These are phyloP conservation scores for Kwoniella shivajii DNA, from an alignment of 1,284 basidiomycete genomes.

Conservation along the genomic window DNA sequence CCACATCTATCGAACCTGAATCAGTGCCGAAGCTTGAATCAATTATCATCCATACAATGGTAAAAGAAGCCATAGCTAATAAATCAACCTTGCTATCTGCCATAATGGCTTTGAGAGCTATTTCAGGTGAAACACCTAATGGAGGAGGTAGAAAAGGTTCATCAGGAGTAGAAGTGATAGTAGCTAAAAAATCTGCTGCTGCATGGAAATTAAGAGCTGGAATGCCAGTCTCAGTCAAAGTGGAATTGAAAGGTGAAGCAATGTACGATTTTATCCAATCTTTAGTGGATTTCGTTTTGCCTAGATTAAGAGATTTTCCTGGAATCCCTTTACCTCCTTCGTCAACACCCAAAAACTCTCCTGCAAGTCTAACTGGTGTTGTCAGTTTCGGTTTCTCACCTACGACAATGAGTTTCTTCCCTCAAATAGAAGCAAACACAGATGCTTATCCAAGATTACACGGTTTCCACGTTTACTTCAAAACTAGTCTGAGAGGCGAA, in stretches of 20 bases:
- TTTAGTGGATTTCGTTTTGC: constrained; percentile 91
- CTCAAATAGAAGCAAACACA: constrained; percentile 88
- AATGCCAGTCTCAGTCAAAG: constrained; percentile 82
- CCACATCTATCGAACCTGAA: constrained; percentile 61
- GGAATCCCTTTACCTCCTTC: constrained; percentile 77
- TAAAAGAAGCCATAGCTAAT: constrained; percentile 74
- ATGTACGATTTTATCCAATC: constrained; percentile 93
- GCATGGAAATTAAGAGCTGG: constrained; percentile 82
- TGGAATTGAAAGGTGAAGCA: constrained; percentile 81
- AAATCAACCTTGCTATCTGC: constrained; percentile 77
- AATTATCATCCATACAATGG: constrained; percentile 81
- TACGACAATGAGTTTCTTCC: constrained; percentile 86
- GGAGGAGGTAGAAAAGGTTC: constrained; percentile 70
- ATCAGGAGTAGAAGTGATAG: constrained; percentile 77
- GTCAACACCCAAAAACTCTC: constrained; percentile 59
- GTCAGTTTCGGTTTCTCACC: constrained; percentile 85
- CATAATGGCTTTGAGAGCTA: constrained; percentile 82
- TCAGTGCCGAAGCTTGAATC: constrained; percentile 77
- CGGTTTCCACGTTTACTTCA: constrained; percentile 89
- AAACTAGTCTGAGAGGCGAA: constrained; percentile 78
- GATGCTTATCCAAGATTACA: constrained; percentile 80
- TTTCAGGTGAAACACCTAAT: constrained; percentile 77
- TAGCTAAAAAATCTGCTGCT: constrained; percentile 75
- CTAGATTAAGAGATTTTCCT: constrained; percentile 84
- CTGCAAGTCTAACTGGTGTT: constrained; percentile 79